Conservation (phyloP, 2,329 filamentous ascomycete genomes). For the Cytospora paraplurivora region DNA sequence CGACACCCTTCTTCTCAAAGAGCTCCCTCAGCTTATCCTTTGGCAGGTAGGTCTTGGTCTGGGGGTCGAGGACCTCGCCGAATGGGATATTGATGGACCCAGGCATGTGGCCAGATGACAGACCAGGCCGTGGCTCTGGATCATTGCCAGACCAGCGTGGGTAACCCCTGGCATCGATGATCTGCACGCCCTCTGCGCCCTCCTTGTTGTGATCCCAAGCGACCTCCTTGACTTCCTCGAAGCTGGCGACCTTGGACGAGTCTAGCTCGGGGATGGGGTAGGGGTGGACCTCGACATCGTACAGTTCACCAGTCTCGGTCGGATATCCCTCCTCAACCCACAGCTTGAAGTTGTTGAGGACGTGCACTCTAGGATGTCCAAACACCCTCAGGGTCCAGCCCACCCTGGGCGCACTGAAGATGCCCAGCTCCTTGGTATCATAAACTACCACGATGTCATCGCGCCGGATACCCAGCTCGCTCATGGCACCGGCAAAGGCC, state of each 20-base stretch:
- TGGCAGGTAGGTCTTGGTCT: constrained; percentile 78
- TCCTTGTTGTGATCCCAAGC: constrained; percentile 78
- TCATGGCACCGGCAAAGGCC: constrained; percentile 85
- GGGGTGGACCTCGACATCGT: constrained; percentile 64
- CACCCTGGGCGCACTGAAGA: constrained; percentile 91
- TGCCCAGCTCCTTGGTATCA: constrained; percentile 85
- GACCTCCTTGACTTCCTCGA: constrained; percentile 79
- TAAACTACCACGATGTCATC: constrained; percentile 95
- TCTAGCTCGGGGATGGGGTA: constrained; percentile 67
- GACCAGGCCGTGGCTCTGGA: constrained; percentile 81
- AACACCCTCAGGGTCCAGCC: constrained; percentile 93
- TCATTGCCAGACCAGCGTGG: constrained; percentile 82
- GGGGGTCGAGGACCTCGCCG: constrained; percentile 74
- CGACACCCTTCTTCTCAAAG: constrained; percentile 78
- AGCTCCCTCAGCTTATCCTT: constrained; percentile 71
- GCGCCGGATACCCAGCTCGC: constrained; percentile 78
- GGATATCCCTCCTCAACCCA: constrained; percentile 86
- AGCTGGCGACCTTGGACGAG: constrained; percentile 68
- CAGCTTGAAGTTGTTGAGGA: constrained; percentile 94
- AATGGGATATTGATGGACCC: constrained; percentile 84
- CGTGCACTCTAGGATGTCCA: constrained; percentile 83
- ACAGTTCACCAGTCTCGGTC: constrained; percentile 76
- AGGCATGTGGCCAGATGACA: constrained; percentile 91
- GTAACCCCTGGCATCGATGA: constrained; percentile 80
- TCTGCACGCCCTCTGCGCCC: constrained; percentile 79